Base-by-base conservation (phyloP, 2,329 filamentous ascomycete species). In the Penicillium freii region DNA sequence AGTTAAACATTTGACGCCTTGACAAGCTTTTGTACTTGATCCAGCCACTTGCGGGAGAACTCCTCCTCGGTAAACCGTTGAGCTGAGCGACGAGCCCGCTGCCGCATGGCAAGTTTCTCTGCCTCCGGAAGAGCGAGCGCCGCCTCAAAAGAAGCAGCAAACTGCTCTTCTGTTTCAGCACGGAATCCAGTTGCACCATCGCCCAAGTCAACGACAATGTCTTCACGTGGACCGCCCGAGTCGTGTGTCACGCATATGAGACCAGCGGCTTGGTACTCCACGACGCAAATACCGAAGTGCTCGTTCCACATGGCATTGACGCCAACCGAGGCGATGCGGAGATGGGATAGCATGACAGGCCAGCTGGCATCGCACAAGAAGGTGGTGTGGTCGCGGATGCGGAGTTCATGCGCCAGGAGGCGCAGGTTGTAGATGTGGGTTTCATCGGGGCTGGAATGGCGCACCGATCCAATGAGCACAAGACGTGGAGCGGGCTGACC, bases 241-340 rank as follows among this genome's bases (percentile, higher is more conserved):
- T 97, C 82, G 69, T 99, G 94, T 9, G 97, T 94, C 0, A 99
- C 92, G 5, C 89, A 87, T 56, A 99, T 92, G 57, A 99, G 80
- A 1, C 94, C 94, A 0, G 94, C 94, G 4, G 94, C 94, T 72
- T 97, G 92, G 71, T 97, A 99, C 79, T 99, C 94, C 40, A 99
- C 94, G 17, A 97, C 92, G 1, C 94, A 94, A 58, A 99, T 99
- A 23, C 94, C 94, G 72, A 99, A 99, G 75, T 99, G 94, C 78
- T 99, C 94, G 73, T 97, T 97, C 93, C 94, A 99, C 94, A 99
- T 99, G 69, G 90, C 91, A 67, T 99, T 99, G 31, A 96, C 92
- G 49, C 94, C 94, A 1, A 99, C 84, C 19, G 86, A 93, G 4
- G 89, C 87, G 61, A 81, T 86, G 52, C 85, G 80, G 59, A 97